Evolutionary conservation across 2,329 filamentous ascomycete species (phyloP), one percentile per base, ranked within the genome.

Genomic region (Arthrobotrys sinensis): DNA sequence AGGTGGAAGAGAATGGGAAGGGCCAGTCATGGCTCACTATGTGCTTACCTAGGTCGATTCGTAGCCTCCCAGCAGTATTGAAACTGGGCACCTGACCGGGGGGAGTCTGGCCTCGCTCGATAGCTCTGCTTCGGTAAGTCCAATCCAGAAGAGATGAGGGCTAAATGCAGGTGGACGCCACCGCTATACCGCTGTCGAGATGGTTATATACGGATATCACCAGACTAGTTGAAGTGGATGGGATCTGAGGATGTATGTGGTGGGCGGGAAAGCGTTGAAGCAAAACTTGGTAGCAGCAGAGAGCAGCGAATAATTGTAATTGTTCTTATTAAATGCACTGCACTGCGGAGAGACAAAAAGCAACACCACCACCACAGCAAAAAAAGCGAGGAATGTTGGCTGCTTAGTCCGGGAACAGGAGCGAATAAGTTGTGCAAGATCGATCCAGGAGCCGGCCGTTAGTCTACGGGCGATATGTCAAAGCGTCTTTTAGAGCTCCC

Each of bases 101-200:
- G 34, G 64, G 14, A 36, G 52, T 70, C n/a, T 38, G 46, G 52
- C 55, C 50, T 48, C 12, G 10, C 34, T 57, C 19, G 38, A 43
- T 24, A 34, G 36, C 21, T 60, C 57, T 28, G 14, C 32, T 70
- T 40, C 34, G 66, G 66, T 36, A 69, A 45, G 57, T 64, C 57
- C 68, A 72, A 72, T 66, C 69, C 50, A 65, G 62, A 16, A 43
- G 38, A 53, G 43, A 46, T 50, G 50, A 48, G n/a, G 57, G 55
- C 45, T 55, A 28, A 36, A 50, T 70, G 52, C 38, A n/a, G 24
- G 24, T 38, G 10, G n/a, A 62, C 53, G 66, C 53, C 53, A 63
- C 43, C n/a, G 14, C 24, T 32, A 50, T 52, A 2, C 48, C 14
- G 38, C 14, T 21, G 66, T 43, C 32, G 45, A 50, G 40, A 32